phyloP scores from a whole-genome alignment of 345 rosid genomes.

The Salix purpurea region DNA sequence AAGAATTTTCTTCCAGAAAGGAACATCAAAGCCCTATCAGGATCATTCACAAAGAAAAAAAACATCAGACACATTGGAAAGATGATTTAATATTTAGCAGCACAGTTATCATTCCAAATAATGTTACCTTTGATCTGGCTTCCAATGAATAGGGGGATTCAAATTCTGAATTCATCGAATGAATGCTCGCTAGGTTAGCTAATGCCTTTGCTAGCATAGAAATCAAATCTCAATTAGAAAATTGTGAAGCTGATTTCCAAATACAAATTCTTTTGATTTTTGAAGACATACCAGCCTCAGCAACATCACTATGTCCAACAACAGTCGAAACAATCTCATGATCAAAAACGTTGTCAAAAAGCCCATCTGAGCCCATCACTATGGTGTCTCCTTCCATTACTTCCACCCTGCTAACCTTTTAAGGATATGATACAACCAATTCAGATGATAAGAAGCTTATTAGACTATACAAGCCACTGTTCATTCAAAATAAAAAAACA shows the following conservation, averaged over 20 bases:
- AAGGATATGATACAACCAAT: slow-evolving; percentile 8
- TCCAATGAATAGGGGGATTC: slow-evolving; percentile 85
- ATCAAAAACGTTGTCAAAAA: slow-evolving; percentile 80
- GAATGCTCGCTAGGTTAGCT: slow-evolving; percentile 62
- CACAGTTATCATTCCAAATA: neutral
- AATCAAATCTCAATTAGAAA: slow-evolving; percentile 15
- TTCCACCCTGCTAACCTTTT: slow-evolving; percentile 60
- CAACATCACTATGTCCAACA: slow-evolving; percentile 35
- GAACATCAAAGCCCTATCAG: slow-evolving; percentile 74
- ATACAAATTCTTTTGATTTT: neutral
- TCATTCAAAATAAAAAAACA: no score
- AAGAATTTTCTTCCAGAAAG: slow-evolving; percentile 73
- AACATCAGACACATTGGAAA: neutral
- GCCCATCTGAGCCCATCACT: slow-evolving; percentile 90
- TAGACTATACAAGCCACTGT: neutral
- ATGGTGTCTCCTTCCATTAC: slow-evolving; percentile 57
- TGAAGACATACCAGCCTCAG: slow-evolving; percentile 54
- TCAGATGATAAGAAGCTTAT: neutral
- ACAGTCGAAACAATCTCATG: slow-evolving; percentile 61
- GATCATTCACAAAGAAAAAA: neutral
- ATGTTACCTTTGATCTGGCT: slow-evolving; percentile 66
- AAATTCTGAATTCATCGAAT: slow-evolving; percentile 57
- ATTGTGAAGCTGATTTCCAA: slow-evolving; percentile 5
- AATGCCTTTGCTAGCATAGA: slow-evolving; percentile 68
- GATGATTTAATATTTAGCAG: neutral